Base-by-base conservation (phyloP, 2,329 filamentous ascomycete genomes). In the Phaeosphaeriaceae sp. region DNA sequence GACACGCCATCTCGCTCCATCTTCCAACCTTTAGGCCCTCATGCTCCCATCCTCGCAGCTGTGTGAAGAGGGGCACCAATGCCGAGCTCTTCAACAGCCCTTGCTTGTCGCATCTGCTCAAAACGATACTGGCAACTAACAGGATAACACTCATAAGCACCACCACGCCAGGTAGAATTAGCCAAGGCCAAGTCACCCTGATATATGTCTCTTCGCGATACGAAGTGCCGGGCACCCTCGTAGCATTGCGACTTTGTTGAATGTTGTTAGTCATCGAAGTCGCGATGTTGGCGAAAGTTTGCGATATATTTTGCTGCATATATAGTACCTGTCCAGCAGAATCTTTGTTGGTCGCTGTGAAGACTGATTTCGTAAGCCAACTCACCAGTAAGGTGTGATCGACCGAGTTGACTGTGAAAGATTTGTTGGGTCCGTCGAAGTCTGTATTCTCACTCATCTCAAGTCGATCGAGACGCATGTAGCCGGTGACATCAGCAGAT, bases 251-350 rank as follows among this genome's bases (percentile, higher is more conserved):
- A n/a, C 53, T 21, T 45, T 45, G 40, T 9, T 40, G 53, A 13
- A 56, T 47, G n/a, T 31, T 51, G 20, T 56, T 51, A 10, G 53
- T 56, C 53, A 56, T 56, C 2, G 47, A 51, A 10, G 40, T 51
- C 9, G 53, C 53, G 25, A 56, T 51, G 24, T 51, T 51, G 10
- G 40, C 25, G 19, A 56, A 40, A 20, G 31, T 24, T 17, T 45
- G 36, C 22, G 53, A n/a, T 5, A 56, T 36, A 25, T 56, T 47
- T 17, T 17, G 19, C 13, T 47, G n/a, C n/a, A 36, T 20, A 13
- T 51, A 46, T 3, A 56, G 48, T 22, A 22, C 53, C 19, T 36
- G 47, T 7, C 19, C 53, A 2, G 40, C 41, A 17, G 47, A 25
- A 10, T 51, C 36, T 27, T 44, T 33, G 10, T 45, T 27, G 17